These are phyloP conservation scores for Pseudogymnoascus sp. DNA, from an alignment of 2,329 filamentous ascomycete genomes.

Conservation along the genomic window DNA sequence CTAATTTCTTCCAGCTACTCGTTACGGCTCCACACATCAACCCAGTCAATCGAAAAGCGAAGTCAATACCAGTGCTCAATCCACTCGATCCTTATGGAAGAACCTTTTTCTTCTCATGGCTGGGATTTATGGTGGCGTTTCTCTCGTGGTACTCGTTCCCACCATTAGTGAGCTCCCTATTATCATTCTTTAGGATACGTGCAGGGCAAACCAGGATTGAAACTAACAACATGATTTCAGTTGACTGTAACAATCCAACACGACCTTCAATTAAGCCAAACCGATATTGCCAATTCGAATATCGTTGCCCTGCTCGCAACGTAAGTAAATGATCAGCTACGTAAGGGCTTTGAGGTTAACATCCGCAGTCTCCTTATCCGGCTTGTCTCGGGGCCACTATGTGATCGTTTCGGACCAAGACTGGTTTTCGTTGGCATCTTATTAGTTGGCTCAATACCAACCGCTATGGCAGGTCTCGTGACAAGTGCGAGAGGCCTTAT, in stretches of 20 bases:
- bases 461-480: slow-evolving; percentile 69
- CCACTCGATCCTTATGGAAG: slow-evolving; percentile 67
- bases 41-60: slow-evolving; percentile 72
- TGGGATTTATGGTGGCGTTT: slow-evolving; percentile 76
- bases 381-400: slow-evolving; percentile 67
- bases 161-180: background rate
- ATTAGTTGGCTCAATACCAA: slow-evolving; percentile 66
- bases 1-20: slow-evolving; percentile 22
- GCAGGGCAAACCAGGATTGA: background rate
- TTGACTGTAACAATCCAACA: slow-evolving; percentile 67
- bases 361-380: slow-evolving; percentile 54
- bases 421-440: slow-evolving; percentile 67
- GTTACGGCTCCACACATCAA: slow-evolving; percentile 59
- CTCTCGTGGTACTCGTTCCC: slow-evolving; percentile 45
- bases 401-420: slow-evolving; percentile 71
- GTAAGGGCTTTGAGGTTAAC: slow-evolving; percentile 3
- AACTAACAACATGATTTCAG: slow-evolving; percentile 27
- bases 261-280: slow-evolving; percentile 60
- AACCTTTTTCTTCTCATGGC: slow-evolving; percentile 80
- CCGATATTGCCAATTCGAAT: slow-evolving; percentile 76
- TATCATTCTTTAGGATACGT: background rate
- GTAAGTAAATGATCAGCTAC: slow-evolving; percentile 31
- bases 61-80: slow-evolving; percentile 68
- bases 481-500: slow-evolving; percentile 59
- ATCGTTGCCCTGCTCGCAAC: slow-evolving; percentile 68